A percentile compares a stretch with the other conserved stretches of the same genome.
phyloP scores from a whole-genome alignment of 768 basidiomycete species.

The Crepidotus variabilis region DNA sequence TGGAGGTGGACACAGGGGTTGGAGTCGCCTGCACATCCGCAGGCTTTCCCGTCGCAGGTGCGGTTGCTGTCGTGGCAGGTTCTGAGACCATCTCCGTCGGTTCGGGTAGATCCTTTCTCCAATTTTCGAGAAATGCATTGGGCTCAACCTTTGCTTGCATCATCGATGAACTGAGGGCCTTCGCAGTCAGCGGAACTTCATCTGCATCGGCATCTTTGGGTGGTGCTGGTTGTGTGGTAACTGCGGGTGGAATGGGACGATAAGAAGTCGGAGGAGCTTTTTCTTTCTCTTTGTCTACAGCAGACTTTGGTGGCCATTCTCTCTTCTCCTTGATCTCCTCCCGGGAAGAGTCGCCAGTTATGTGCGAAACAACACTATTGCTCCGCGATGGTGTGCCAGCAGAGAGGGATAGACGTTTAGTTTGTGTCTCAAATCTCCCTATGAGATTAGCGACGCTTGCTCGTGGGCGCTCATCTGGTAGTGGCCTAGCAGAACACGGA shows the following conservation, averaged over 20 bases:
- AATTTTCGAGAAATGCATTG: slow-evolving; percentile 22
- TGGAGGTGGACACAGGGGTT: not conserved
- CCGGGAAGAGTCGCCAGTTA: slow-evolving; percentile 58
- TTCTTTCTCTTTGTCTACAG: slow-evolving; percentile 30
- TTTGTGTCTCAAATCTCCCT: slow-evolving; percentile 82
- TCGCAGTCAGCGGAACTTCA: slow-evolving; percentile 22
- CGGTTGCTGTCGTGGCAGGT: slow-evolving; percentile 9
- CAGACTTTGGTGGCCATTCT: slow-evolving; percentile 70
- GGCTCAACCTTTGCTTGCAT: slow-evolving; percentile 17
- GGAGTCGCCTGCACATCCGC: slow-evolving; percentile 1
- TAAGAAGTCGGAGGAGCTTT: slow-evolving; percentile 24
- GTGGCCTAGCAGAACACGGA: slow-evolving; percentile 48
- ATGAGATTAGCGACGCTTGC: slow-evolving; percentile 88
- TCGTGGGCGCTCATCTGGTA: slow-evolving; percentile 86
- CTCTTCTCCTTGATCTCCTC: slow-evolving; percentile 68
- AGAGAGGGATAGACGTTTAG: slow-evolving; percentile 52
- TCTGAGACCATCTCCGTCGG: slow-evolving; percentile 14
- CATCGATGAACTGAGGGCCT: slow-evolving; percentile 19
- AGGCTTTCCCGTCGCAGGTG: slow-evolving; percentile 19
- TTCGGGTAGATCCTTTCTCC: slow-evolving; percentile 23
- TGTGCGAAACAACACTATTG: slow-evolving; percentile 64
- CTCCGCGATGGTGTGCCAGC: slow-evolving; percentile 45
- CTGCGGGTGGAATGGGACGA: slow-evolving; percentile 31
- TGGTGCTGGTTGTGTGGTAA: slow-evolving; percentile 28
- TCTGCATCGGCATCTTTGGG: slow-evolving; percentile 4